phyloP scores from a whole-genome alignment of 2,329 filamentous ascomycete species.

The Endoconidiophora polonica region DNA sequence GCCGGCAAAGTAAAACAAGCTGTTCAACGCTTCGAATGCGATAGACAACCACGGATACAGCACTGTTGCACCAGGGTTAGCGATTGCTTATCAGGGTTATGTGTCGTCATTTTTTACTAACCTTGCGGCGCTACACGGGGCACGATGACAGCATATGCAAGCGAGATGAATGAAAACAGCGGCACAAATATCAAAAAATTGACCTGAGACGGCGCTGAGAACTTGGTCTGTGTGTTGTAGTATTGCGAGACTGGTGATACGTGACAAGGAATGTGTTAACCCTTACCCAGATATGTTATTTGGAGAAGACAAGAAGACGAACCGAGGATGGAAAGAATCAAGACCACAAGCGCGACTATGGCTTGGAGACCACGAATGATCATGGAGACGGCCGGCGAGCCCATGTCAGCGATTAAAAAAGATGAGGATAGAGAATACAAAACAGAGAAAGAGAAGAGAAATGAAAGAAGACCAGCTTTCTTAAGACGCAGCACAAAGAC shows the following conservation, averaged over 20 bases:
- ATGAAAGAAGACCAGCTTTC: conserved; percentile 11
- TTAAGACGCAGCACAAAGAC: too few species aligned
- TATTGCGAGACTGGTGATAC: conserved; percentile 38
- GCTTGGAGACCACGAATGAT: conserved; percentile 28
- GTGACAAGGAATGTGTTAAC: not conserved
- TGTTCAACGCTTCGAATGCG: conserved; percentile 33
- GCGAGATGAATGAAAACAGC: conserved; percentile 36
- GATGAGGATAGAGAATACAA: not conserved
- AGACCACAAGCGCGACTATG: conserved; percentile 28
- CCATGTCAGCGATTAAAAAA: not conserved
- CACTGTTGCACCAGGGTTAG: conserved; percentile 16
- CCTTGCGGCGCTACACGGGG: conserved; percentile 28
- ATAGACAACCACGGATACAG: conserved; percentile 33
- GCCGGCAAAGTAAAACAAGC: conserved; percentile 40
- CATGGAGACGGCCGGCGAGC: not conserved
- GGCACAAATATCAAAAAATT: conserved; percentile 41
- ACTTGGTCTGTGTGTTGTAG: conserved; percentile 39
- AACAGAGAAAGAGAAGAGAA: conserved; percentile 13
- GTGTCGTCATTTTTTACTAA: conserved; percentile 17
- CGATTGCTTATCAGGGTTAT: not conserved
- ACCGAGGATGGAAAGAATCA: conserved; percentile 35
- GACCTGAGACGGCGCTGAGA: conserved; percentile 36
- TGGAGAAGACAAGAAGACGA: conserved; percentile 16
- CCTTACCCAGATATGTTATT: too few species aligned
- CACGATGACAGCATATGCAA: conserved; percentile 35